These are phyloP conservation scores for Osmozyma mogii DNA, from an alignment of 805 yeast species.

Conservation along the genomic window DNA sequence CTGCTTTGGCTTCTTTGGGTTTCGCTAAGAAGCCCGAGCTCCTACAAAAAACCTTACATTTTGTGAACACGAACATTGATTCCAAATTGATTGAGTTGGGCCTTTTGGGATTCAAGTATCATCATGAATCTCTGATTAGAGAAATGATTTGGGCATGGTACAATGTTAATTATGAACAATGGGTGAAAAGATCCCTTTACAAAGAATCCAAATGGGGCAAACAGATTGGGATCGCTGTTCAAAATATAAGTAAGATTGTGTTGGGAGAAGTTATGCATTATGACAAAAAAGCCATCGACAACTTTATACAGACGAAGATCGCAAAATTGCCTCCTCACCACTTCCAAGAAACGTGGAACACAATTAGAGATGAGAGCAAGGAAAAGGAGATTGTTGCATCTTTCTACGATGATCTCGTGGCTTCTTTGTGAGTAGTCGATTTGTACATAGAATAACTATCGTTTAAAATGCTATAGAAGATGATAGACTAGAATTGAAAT, in stretches of 20 bases:
- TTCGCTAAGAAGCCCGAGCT: constrained; percentile 39
- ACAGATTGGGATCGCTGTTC: constrained; percentile 38
- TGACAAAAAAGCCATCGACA: constrained; percentile 21
- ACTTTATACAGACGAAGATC: constrained; percentile 25
- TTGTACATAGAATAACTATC: background rate
- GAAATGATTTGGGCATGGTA: constrained; percentile 51
- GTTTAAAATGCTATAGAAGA: too few species aligned
- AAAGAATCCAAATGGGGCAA: constrained; percentile 39
- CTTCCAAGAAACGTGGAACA: constrained; percentile 18
- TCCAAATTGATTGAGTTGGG: constrained; percentile 47
- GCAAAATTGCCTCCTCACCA: constrained; percentile 31
- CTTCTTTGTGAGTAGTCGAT: too few species aligned
- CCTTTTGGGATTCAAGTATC: constrained; percentile 44
- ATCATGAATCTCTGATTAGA: constrained; percentile 21
- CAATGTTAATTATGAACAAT: constrained; percentile 40
- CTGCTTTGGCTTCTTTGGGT: constrained; percentile 50
- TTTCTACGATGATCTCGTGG: constrained; percentile 5
- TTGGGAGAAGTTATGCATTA: constrained; percentile 32
- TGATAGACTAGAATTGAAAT: background rate
- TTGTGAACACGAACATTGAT: constrained; percentile 49
- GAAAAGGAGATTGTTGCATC: constrained; percentile 12
- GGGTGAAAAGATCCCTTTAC: constrained; percentile 42
- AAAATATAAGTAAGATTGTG: constrained; percentile 34
- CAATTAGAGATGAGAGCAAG: constrained; percentile 15
- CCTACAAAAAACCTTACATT: constrained; percentile 47